Conservation (phyloP, 805 yeast genomes). For the Ascoidea tarda region DNA sequence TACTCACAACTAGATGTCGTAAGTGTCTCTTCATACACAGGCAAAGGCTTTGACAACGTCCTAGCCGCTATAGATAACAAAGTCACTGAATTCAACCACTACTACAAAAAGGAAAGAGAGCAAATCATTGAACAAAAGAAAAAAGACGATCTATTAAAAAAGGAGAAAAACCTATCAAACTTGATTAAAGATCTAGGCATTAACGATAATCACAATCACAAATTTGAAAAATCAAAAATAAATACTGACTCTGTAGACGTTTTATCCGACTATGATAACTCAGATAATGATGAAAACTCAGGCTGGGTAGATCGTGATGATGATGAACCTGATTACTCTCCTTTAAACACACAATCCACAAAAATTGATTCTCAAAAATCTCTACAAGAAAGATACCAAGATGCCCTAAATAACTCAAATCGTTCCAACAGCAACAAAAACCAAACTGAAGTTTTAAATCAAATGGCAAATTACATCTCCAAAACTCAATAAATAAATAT, state of each 20-base stretch:
- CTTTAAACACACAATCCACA: too few species aligned
- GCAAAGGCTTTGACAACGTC: slow-evolving; percentile 89
- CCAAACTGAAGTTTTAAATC: background rate
- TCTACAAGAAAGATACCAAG: slow-evolving; percentile 57
- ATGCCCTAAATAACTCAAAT: slow-evolving; percentile 29
- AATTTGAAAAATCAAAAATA: slow-evolving; percentile 59
- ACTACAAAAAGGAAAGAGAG: slow-evolving; percentile 78
- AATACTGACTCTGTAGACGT: slow-evolving; percentile 11
- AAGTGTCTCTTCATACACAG: slow-evolving; percentile 87
- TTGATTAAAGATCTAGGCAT: slow-evolving; percentile 83
- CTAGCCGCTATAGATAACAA: slow-evolving; percentile 73
- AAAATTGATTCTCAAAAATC: slow-evolving; percentile 18
- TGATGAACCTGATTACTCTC: slow-evolving; percentile 29
- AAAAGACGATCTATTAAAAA: slow-evolving; percentile 56
- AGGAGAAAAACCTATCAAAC: slow-evolving; percentile 53
- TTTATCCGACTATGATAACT: slow-evolving; percentile 16
- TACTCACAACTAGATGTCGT: slow-evolving; percentile 87
- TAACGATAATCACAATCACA: slow-evolving; percentile 32
- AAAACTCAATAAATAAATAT: too few species aligned
- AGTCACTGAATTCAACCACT: slow-evolving; percentile 75
- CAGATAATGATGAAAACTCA: slow-evolving; percentile 30
- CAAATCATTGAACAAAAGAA: slow-evolving; percentile 63
- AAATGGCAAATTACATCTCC: background rate
- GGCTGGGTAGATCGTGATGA: slow-evolving; percentile 36
- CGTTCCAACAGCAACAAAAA: slow-evolving; percentile 7